These are phyloP conservation scores for Ganoderma multipileum DNA, from an alignment of 1,284 basidiomycete species.

Conservation along the genomic window DNA sequence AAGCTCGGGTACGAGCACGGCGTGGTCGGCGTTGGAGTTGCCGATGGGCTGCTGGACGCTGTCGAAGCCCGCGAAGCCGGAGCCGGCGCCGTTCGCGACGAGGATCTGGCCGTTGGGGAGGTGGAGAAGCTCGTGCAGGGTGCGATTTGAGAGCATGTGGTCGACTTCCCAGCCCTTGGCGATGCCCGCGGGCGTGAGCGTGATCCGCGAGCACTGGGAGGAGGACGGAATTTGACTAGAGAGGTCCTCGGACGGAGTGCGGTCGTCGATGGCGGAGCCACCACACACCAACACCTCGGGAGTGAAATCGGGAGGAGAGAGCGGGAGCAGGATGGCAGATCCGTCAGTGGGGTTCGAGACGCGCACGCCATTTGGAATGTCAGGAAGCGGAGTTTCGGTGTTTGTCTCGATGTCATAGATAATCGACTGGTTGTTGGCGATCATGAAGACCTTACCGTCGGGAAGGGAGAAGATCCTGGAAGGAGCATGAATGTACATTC, in stretches of 20 bases:
- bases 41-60: slow-evolving; percentile 37
- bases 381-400: slow-evolving; percentile 48
- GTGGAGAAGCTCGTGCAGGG: slow-evolving; percentile 58
- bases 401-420: slow-evolving; percentile 38
- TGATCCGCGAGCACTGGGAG: slow-evolving; percentile 46
- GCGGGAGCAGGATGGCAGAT: slow-evolving; percentile 54
- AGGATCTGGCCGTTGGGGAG: slow-evolving; percentile 60
- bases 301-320: slow-evolving; percentile 51
- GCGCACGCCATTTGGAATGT: slow-evolving; percentile 57
- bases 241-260: slow-evolving; percentile 38
- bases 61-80: slow-evolving; percentile 56
- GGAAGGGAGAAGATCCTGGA: slow-evolving; percentile 34
- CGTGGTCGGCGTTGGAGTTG: slow-evolving; percentile 55
- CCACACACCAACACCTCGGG: slow-evolving; percentile 60
- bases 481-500: not conserved
- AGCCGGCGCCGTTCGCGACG: slow-evolving; percentile 53
- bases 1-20: slow-evolving; percentile 52
- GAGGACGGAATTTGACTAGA: slow-evolving; percentile 50
- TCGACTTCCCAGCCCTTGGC: slow-evolving; percentile 38
- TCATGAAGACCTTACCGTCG: slow-evolving; percentile 51
- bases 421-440: slow-evolving; percentile 51
- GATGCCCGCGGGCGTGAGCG: slow-evolving; percentile 34
- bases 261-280: slow-evolving; percentile 43
- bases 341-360: slow-evolving; percentile 52
- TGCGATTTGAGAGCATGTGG: slow-evolving; percentile 40